Conservation (phyloP, 2,329 filamentous ascomycete species). For the Chaetomium sp. region DNA sequence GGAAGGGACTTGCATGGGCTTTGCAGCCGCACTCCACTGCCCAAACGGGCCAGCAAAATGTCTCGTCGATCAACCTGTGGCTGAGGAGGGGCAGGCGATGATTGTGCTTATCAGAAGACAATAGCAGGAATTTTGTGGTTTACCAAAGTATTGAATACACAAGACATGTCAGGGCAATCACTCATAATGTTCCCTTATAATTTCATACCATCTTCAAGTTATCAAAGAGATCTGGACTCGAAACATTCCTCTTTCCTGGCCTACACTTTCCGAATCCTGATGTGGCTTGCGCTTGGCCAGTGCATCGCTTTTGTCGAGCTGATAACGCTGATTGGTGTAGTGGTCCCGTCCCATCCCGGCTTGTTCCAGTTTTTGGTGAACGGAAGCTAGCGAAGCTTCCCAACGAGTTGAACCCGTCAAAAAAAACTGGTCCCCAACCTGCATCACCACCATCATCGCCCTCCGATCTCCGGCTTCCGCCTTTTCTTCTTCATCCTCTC, state of each 20-base stretch:
- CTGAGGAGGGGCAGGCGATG: not conserved
- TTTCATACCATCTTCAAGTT: not conserved
- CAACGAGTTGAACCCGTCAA: conserved; percentile 36
- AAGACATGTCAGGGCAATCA: not conserved
- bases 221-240: not conserved
- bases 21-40: not conserved
- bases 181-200: not conserved
- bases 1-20: no score
- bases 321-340: conserved; percentile 30
- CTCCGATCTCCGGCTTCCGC: conserved; percentile 32
- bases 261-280: not conserved
- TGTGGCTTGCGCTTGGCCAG: conserved; percentile 18
- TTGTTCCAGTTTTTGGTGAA: conserved; percentile 33
- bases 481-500: conserved; percentile 20
- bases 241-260: not conserved
- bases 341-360: conserved; percentile 25
- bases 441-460: conserved; percentile 30
- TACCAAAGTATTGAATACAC: not conserved
- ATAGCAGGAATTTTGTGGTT: not conserved
- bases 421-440: conserved; percentile 35
- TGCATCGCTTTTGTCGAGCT: conserved; percentile 27
- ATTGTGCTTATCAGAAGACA: not conserved
- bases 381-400: conserved; percentile 35
- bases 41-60: conserved; percentile 3
- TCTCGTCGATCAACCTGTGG: not conserved